Evolutionary conservation across 768 basidiomycete species (phyloP), one percentile per base, ranked within the genome.

Genomic region (Kwoniella shandongensis): DNA sequence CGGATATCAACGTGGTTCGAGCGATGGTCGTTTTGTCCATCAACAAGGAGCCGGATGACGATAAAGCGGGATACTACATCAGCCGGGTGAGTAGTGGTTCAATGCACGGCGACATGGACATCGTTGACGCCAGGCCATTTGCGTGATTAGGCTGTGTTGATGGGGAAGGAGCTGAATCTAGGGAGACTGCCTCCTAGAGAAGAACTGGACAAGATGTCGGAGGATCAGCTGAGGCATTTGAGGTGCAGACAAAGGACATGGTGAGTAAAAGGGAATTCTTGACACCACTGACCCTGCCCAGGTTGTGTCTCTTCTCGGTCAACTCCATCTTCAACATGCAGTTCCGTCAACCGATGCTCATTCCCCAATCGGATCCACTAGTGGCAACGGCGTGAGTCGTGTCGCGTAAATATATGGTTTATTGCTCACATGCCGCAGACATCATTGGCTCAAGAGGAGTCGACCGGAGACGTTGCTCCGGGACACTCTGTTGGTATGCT

Each of bases 21-120:
- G 65, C 61, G 6, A 61, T 63, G 23, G 54, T 48, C 8, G 41
- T 67, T 13, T 39, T 67, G 36, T 52, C 58, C 3, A 59, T 67
- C 25, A 54, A 54, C 49, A 67, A 67, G 41, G 65, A 67, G 46
- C 61, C 65, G n/a, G 62, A 67, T 36, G 65, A 67, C 44, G 65
- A 67, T 39, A 67, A 63, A 38, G 58, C 65, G 13, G 54, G 58
- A 32, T 62, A 50, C 42, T 56, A 63, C 26, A 60, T 67, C 23
- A 67, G 59, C 39, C 42, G 65, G 47, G 56, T 58, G 30, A 12
- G 56, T 26, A 36, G 4, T 15, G 7, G 22, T 5, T 41, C 25
- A 13, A 25, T n/a, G n/a, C n/a, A n/a, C n/a, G n/a, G n/a, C n/a
- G n/a, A n/a, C n/a, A n/a, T n/a, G n/a, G n/a, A n/a, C n/a, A n/a